These are phyloP conservation scores for Schizopora paradoxa DNA, from an alignment of 1,284 basidiomycete genomes.

Conservation along the genomic window DNA sequence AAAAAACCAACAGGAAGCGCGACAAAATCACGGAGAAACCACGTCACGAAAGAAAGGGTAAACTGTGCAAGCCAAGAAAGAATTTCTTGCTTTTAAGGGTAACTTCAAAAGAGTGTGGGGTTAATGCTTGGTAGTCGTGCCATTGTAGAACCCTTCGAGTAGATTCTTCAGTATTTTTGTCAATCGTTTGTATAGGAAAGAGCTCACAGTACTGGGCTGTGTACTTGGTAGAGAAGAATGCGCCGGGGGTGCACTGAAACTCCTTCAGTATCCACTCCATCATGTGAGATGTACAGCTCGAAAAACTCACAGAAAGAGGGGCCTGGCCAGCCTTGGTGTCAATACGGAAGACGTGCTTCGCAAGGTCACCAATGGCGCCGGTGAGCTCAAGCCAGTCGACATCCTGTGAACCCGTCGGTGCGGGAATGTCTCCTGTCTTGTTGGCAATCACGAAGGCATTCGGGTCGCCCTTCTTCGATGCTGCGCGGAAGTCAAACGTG, in stretches of 20 bases:
- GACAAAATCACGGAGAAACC: background rate
- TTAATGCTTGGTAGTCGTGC: no score
- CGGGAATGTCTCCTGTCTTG: constrained; percentile 37
- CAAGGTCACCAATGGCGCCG: constrained; percentile 42
- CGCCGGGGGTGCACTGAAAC: constrained; percentile 36
- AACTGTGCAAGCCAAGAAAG: constrained; percentile 9
- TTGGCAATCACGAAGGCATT: constrained; percentile 45
- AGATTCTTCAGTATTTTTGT: background rate
- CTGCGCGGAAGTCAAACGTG: constrained; percentile 54
- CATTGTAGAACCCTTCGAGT: constrained; percentile 20
- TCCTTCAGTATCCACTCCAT: background rate
- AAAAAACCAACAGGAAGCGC: no score
- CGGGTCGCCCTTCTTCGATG: constrained; percentile 33
- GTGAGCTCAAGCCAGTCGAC: constrained; percentile 55
- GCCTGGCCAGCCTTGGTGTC: constrained; percentile 61
- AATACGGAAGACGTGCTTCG: constrained; percentile 47
- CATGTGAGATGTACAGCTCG: constrained; percentile 4
- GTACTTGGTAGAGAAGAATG: constrained; percentile 42
- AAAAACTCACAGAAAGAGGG: constrained; percentile 39
- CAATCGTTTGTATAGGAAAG: background rate
- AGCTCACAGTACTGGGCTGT: constrained; percentile 45
- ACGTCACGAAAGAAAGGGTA: background rate
- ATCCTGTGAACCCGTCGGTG: constrained; percentile 42
- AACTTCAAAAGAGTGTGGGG: no score
- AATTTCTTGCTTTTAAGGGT: no score